These are phyloP conservation scores for Lophium mytilinum DNA, from an alignment of 495 filamentous ascomycete species.

Conservation along the genomic window DNA sequence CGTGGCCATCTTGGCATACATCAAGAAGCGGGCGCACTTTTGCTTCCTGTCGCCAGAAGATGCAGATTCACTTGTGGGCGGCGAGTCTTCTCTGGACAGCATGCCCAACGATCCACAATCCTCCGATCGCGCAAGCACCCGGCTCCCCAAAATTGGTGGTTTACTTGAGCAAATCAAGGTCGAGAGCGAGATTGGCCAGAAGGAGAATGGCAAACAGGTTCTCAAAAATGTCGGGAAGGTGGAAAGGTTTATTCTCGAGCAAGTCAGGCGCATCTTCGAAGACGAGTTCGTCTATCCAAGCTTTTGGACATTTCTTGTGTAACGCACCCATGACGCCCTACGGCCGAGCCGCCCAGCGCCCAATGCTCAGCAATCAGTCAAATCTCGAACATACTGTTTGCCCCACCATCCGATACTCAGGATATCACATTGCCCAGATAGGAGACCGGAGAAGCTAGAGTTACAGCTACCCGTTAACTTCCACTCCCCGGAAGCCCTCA, in stretches of 20 bases:
- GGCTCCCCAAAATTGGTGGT: conserved; percentile 53
- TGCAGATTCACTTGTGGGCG: conserved; percentile 49
- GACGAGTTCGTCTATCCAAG: conserved; percentile 97
- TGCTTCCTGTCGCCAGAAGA: conserved; percentile 89
- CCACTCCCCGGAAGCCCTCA: too few species aligned
- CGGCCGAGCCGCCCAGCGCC: background rate
- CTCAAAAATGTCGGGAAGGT: conserved; percentile 98
- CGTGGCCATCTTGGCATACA: conserved; percentile 82
- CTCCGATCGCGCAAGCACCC: conserved; percentile 9
- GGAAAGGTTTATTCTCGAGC: conserved; percentile 92
- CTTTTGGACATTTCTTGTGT: conserved; percentile 95
- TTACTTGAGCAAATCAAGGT: conserved; percentile 86
- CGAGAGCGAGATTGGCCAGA: conserved; percentile 92
- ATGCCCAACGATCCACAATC: conserved; percentile 34
- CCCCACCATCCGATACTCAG: too few species aligned
- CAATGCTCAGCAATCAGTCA: background rate
- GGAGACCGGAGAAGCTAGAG: too few species aligned
- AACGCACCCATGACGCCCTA: conserved; percentile 14
- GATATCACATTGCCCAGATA: too few species aligned
- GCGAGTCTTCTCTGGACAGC: conserved; percentile 33
- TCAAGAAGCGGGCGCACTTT: conserved; percentile 75
- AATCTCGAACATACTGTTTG: background rate
- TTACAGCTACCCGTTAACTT: too few species aligned
- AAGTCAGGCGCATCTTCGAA: conserved; percentile 93
- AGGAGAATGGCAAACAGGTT: conserved; percentile 83